phyloP scores from a whole-genome alignment of 2,329 filamentous ascomycete species.

The Onygenales sp. region DNA sequence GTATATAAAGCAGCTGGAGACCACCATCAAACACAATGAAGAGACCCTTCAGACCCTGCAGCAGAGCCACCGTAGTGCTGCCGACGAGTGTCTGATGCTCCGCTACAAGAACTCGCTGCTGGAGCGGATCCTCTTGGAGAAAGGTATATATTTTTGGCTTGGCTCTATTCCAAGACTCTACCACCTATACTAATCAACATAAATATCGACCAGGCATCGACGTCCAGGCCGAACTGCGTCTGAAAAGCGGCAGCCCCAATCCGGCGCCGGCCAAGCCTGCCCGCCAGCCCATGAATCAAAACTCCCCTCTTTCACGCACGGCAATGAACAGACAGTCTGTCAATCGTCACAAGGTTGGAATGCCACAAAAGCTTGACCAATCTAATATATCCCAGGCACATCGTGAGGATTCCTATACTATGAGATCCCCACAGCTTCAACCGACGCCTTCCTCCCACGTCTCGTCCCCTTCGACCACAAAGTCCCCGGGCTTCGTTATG shows the following conservation, averaged over 20 bases:
- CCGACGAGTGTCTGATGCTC: constrained; percentile 95
- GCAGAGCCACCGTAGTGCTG: constrained; percentile 85
- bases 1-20: constrained; percentile 98
- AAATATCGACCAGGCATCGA: constrained; percentile 61
- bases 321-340: constrained; percentile 71
- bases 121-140: constrained; percentile 90
- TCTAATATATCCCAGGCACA: constrained; percentile 40
- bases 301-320: constrained; percentile 68
- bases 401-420: constrained; percentile 27
- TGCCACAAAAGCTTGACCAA: constrained; percentile 57
- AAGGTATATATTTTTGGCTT: constrained; percentile 49
- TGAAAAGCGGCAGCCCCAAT: constrained; percentile 82
- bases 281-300: constrained; percentile 60
- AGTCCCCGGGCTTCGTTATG: constrained; percentile 52
- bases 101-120: constrained; percentile 96
- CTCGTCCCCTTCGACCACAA: constrained; percentile 54
- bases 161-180: not conserved
- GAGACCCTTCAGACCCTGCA: constrained; percentile 87
- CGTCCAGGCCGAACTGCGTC: constrained; percentile 87
- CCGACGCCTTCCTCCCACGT: constrained; percentile 74
- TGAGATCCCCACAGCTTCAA: constrained; percentile 62
- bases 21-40: constrained; percentile 94
- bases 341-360: constrained; percentile 61
- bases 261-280: constrained; percentile 54
- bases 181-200: constrained; percentile 1